Conservation (phyloP, 2,329 filamentous ascomycete species). For the Aspergillus quadricinctus region DNA sequence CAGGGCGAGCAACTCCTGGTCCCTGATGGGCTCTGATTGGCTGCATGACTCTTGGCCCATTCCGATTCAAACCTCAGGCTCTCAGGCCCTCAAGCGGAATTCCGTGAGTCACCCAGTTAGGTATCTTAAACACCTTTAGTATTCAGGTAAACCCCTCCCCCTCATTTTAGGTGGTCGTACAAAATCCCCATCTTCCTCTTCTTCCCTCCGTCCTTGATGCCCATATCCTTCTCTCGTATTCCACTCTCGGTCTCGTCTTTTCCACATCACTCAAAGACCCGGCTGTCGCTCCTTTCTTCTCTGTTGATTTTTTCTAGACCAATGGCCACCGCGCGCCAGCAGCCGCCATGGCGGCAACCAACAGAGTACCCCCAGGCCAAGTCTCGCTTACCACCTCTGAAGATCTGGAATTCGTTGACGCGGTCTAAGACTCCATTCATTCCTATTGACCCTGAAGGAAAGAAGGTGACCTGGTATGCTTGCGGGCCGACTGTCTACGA, state of each 20-base stretch:
- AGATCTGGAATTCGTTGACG: conserved; percentile 77
- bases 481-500: conserved; percentile 87
- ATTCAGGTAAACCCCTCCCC: conserved; percentile 13
- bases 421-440: conserved; percentile 69
- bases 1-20: background rate
- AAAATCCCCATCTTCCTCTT: conserved; percentile 11
- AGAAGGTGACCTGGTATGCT: conserved; percentile 77
- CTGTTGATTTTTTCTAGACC: conserved; percentile 16
- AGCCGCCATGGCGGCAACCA: conserved; percentile 45
- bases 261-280: conserved; percentile 11
- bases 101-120: conserved; percentile 6
- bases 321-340: conserved; percentile 33
- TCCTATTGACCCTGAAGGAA: conserved; percentile 63
- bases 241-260: conserved; percentile 10
- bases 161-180: conserved; percentile 1
- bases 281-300: conserved; percentile 9
- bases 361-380: conserved; percentile 26
- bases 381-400: conserved; percentile 52
- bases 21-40: conserved; percentile 1
- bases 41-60: background rate
- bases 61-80: background rate
- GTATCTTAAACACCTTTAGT: conserved; percentile 15
- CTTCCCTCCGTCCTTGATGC: conserved; percentile 20
- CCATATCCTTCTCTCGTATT: conserved; percentile 15
- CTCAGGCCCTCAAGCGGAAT: background rate